Base-by-base conservation (phyloP, 163 green algal genomes). In the Scenedesmus sp. region DNA sequence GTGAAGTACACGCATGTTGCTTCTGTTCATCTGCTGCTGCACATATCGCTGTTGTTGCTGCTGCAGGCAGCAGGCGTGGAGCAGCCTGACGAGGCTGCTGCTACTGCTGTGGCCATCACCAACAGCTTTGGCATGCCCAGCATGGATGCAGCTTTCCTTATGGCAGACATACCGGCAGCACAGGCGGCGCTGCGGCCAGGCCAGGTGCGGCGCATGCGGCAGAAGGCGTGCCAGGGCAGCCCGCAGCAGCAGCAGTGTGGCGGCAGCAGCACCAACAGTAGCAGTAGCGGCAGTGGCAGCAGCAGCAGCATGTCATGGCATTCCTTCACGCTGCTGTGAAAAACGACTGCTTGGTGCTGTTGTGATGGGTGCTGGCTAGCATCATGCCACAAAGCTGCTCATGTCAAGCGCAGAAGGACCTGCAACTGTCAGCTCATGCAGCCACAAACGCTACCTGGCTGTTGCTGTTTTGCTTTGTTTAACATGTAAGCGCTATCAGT, bases 91-190 rank as follows among this genome's bases (percentile, higher is more conserved):
- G 20, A 23, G 4, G 60, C 57, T 23, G 2, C 67, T 54, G 76
- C 59, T 20, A n/a, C 16, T 16, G n/a, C 8, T 23, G 56, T 94
- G 64, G 88, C 84, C 62, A 94, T 94, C 84, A 94, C 89, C 56
- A 94, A 94, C 89, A 90, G 66, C 85, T 94, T 94, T 87, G 92
- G 92, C 52, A 94, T 94, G 92, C 92, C 92, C 85, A 94, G 92
- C 77, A 85, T 81, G 88, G 79, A 34, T 0, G 59, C 59, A 12
- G 54, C 88, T 54, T 67, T 76, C 62, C 46, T 93, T 84, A n/a
- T 77, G n/a, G 57, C 3, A 2, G 92, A 94, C 92, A 87, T 94
- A 15, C 77, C 88, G 1, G 74, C 59, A 74, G 92, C 92, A 57
- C 23, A 46, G 57, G 89, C 84, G 67, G 85, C 84, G 64, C 84